phyloP scores from a whole-genome alignment of 2,329 filamentous ascomycete genomes.

The Neospermospora avenae region DNA sequence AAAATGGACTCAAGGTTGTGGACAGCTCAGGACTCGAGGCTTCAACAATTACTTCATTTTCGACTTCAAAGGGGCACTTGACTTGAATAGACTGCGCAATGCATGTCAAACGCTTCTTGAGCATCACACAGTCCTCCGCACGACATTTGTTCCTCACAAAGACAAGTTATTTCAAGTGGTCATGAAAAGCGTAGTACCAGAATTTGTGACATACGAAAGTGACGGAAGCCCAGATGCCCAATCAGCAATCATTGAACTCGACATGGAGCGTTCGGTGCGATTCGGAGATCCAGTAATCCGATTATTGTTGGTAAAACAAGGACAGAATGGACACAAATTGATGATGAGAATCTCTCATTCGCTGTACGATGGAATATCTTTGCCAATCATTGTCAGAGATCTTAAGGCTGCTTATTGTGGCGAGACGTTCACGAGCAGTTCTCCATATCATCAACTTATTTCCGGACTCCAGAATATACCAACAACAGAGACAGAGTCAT shows the following conservation, averaged over 20 bases:
- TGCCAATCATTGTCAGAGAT: conserved; percentile 31
- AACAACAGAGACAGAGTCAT: background rate
- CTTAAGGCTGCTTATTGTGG: conserved; percentile 6
- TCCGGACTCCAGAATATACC: conserved; percentile 7
- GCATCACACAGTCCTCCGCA: conserved; percentile 13
- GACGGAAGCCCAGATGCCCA: background rate
- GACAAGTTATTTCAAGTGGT: conserved; percentile 15
- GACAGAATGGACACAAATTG: background rate
- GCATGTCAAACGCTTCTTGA: conserved; percentile 9
- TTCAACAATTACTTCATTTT: conserved; percentile 18
- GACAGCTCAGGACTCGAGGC: conserved; percentile 7
- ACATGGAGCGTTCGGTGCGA: background rate
- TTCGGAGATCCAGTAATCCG: background rate
- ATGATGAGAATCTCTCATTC: conserved; percentile 49
- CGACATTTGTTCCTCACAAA: conserved; percentile 12
- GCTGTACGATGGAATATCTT: conserved; percentile 62
- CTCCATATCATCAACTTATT: conserved; percentile 13
- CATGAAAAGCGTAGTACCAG: background rate
- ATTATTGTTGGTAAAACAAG: background rate
- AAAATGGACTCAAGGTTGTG: conserved; percentile 8
- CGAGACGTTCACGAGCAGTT: background rate
- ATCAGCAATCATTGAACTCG: background rate
- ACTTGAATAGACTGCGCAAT: background rate
- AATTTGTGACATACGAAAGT: background rate
- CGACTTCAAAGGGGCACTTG: conserved; percentile 7